phyloP scores from a whole-genome alignment of 176 grass and related monocot genomes.

The Zea luxurians region DNA sequence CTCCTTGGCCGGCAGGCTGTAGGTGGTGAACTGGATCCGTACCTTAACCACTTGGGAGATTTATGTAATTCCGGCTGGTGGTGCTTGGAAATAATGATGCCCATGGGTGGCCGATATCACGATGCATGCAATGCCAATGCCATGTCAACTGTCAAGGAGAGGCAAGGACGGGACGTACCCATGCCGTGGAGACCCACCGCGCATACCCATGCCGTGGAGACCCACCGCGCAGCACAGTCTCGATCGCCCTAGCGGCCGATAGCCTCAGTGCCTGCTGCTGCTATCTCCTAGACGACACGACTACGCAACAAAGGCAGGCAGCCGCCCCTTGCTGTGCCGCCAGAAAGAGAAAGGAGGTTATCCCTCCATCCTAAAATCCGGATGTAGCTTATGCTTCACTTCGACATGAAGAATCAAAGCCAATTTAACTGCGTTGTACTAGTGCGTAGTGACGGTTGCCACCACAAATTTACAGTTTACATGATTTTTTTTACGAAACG shows the following conservation, averaged over 20 bases:
- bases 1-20: not conserved
- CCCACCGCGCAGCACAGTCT: no score
- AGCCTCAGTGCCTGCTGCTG: no score
- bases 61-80: no score
- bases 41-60: not conserved
- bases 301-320: not conserved
- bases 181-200: no score
- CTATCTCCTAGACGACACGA: not conserved
- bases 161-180: no score
- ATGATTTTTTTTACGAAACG: no score
- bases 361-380: not conserved
- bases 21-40: not conserved
- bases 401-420: not conserved
- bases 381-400: not conserved
- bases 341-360: not conserved
- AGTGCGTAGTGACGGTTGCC: not conserved
- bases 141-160: no score
- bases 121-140: no score
- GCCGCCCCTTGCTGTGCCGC: not conserved
- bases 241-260: no score
- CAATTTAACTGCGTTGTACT: not conserved
- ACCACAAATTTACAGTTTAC: not conserved
- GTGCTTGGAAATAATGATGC: not conserved
- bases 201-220: no score
- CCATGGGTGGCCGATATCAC: not conserved